Conservation (phyloP, 345 rosid species). For the Hevea brasiliensis region DNA sequence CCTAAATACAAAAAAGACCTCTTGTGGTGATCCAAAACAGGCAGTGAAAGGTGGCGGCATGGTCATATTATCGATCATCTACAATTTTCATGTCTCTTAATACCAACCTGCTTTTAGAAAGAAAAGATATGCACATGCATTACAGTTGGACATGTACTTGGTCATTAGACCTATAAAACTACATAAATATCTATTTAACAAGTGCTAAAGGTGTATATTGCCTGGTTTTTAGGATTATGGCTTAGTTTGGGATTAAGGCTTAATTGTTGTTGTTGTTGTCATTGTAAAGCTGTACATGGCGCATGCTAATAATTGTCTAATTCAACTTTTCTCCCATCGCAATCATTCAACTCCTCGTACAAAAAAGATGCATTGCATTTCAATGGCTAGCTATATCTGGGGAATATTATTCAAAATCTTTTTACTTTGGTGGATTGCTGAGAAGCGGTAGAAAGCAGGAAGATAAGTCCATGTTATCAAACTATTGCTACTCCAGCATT, state of each 20-base stretch:
- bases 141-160: too few relatives aligned
- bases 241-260: too few relatives aligned
- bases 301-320: not conserved
- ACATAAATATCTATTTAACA: not conserved
- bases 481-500: not conserved
- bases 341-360: not conserved
- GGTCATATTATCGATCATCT: not conserved
- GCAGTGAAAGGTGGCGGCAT: not conserved
- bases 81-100: not conserved
- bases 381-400: not conserved
- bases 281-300: too few relatives aligned
- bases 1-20: too few relatives aligned
- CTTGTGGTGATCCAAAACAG: not conserved
- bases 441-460: not conserved
- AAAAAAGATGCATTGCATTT: not conserved
- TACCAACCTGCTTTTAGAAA: not conserved
- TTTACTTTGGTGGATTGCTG: not conserved
- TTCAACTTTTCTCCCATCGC: not conserved
- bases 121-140: too few relatives aligned
- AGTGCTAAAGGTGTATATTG: too few relatives aligned
- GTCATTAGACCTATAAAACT: not conserved
- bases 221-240: too few relatives aligned
- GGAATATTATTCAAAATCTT: not conserved
- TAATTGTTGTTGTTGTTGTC: too few relatives aligned
- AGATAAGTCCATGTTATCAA: not conserved